Base-by-base conservation (phyloP, 1,284 basidiomycete genomes). In the Peniophora sp. region DNA sequence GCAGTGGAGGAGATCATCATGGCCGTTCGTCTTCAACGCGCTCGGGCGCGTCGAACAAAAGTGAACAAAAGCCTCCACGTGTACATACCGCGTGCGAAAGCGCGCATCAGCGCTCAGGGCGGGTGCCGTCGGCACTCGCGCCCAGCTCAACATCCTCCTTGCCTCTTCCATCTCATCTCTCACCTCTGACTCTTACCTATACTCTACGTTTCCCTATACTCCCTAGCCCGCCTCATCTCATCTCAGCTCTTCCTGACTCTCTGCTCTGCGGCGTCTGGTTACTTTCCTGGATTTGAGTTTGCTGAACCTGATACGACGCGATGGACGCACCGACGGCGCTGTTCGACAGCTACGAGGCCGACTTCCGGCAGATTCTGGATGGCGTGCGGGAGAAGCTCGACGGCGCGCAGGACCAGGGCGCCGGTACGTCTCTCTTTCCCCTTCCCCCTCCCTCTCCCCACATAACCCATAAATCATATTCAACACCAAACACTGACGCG, bases 251-350 rank as follows among this genome's bases (percentile, higher is more conserved):
- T 32, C 27, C 27, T 32, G 5, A 12, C 27, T 32, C 27, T n/a
- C n/a, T n/a, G n/a, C n/a, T n/a, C n/a, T n/a, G n/a, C n/a, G n/a
- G n/a, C n/a, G n/a, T n/a, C n/a, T n/a, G n/a, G n/a, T n/a, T n/a
- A n/a, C n/a, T n/a, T n/a, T n/a, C n/a, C n/a, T n/a, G n/a, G n/a
- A n/a, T n/a, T n/a, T n/a, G n/a, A n/a, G n/a, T n/a, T n/a, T n/a
- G n/a, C n/a, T n/a, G n/a, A n/a, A n/a, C n/a, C n/a, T n/a, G n/a
- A n/a, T 35, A 14, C 8, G 17, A 23, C 27, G 42, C 55, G 55
- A 91, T 91, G 88, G 86, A 90, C 60, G 85, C 87, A 6, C 87
- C 88, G 12, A 88, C 87, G 3, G 72, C 84, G 24, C 73, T 90
- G 18, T 91, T 91, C 60, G 85, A 91, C 58, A 85, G 84, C 14